These are phyloP conservation scores for Tuber melanosporum DNA, from an alignment of 495 filamentous ascomycete genomes.

Conservation along the genomic window DNA sequence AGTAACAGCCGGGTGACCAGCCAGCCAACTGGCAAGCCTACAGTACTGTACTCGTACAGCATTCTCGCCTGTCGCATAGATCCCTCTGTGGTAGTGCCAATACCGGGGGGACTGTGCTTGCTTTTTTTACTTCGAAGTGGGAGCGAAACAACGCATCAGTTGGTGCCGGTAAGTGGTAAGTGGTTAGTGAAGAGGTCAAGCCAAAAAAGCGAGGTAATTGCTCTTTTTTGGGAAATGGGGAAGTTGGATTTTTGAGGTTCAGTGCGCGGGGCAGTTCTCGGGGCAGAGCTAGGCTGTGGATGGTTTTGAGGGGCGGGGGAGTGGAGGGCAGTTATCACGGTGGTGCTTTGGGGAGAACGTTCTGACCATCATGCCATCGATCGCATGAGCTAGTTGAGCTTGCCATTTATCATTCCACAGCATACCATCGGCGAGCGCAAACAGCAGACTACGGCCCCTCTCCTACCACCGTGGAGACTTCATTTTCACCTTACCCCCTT, in stretches of 20 bases:
- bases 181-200: neutral
- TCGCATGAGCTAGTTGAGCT: neutral
- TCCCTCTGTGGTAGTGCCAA: neutral
- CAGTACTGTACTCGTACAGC: no score
- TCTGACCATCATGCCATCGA: neutral
- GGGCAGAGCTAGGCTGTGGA: neutral
- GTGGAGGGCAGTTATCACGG: neutral
- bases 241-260: neutral
- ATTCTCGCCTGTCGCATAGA: neutral
- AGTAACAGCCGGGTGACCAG: neutral
- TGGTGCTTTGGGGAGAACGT: neutral
- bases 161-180: neutral
- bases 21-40: neutral
- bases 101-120: neutral
- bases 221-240: no score
- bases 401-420: neutral
- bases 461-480: neutral
- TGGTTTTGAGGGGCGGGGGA: no score
- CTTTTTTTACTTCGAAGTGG: neutral
- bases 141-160: constrained; percentile 1
- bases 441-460: neutral
- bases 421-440: neutral
- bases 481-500: neutral
- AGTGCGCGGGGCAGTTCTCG: neutral
- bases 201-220: neutral